These are phyloP conservation scores for Zalaria sp. DNA, from an alignment of 2,329 filamentous ascomycete species.

Conservation along the genomic window DNA sequence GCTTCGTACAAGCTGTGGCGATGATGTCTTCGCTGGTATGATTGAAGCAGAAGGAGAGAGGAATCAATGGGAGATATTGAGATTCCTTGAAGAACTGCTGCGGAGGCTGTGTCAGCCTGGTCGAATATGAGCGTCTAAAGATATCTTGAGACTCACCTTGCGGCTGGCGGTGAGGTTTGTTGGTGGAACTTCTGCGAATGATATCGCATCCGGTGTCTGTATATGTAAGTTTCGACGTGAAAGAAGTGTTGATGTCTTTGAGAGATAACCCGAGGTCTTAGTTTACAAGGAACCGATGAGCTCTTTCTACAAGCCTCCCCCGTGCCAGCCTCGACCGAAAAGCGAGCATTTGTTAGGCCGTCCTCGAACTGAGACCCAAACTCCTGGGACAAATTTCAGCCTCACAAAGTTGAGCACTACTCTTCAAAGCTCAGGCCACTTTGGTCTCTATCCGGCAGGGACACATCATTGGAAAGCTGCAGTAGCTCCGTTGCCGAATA, in stretches of 20 bases:
- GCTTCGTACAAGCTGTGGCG: neutral
- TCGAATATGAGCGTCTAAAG: neutral
- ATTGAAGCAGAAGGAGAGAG: too few relatives aligned
- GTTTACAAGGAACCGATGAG: neutral
- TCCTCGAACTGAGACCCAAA: neutral
- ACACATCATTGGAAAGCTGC: neutral
- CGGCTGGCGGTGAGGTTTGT: neutral
- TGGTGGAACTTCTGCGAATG: neutral
- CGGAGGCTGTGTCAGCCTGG: too few relatives aligned
- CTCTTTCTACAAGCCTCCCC: neutral
- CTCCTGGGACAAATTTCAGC: neutral
- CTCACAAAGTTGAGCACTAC: neutral
- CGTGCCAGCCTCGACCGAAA: neutral
- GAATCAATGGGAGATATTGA: too few relatives aligned
- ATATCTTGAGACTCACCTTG: neutral
- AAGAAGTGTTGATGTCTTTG: neutral
- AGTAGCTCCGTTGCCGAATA: neutral
- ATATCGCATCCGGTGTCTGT: neutral
- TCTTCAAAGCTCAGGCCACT: neutral
- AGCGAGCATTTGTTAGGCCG: neutral
- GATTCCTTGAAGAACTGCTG: too few relatives aligned
- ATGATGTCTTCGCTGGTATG: neutral
- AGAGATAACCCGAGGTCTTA: neutral
- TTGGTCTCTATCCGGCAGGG: neutral
- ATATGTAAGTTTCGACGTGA: neutral